Percentiles rank a stretch among this genome's conserved stretches.
phyloP scores from a whole-genome alignment of 1,284 basidiomycete genomes.

The Malassezia globosa region DNA sequence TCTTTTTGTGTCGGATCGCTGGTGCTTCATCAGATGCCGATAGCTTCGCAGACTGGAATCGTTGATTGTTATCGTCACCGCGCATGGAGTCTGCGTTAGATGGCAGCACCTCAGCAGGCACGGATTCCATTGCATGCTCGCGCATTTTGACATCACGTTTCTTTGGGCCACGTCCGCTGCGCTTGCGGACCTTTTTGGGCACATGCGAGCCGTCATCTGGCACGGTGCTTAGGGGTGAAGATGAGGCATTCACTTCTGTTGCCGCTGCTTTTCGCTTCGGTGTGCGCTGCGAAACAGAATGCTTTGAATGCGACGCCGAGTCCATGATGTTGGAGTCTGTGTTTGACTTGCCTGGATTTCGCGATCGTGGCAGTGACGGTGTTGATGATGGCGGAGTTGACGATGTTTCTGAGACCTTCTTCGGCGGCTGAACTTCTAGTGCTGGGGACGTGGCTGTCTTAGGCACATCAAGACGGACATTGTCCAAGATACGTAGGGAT shows the following conservation, averaged over 20 bases:
- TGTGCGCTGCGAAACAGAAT: too few relatives aligned
- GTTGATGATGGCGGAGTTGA: too few relatives aligned
- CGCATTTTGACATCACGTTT: background rate
- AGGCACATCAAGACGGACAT: conserved; percentile 19
- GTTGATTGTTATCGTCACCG: background rate
- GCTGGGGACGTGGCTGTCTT: background rate
- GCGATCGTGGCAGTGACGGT: too few relatives aligned
- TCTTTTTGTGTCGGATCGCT: conserved; percentile 6
- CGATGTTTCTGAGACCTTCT: background rate
- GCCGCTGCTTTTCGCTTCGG: background rate
- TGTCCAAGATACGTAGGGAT: conserved; percentile 27
- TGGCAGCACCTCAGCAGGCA: background rate
- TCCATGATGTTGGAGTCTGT: too few relatives aligned
- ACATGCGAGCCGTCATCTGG: background rate
- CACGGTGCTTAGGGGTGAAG: background rate
- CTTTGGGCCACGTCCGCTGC: conserved; percentile 14
- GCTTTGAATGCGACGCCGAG: too few relatives aligned
- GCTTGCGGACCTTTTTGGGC: conserved; percentile 16
- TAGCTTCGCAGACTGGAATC: background rate
- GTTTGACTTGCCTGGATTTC: too few relatives aligned
- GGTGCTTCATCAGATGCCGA: too few relatives aligned
- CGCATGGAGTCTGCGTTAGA: too few relatives aligned
- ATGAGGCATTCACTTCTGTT: background rate
- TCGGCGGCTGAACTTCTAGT: background rate
- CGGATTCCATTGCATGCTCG: background rate